Conservation (phyloP, 108 stramenopile species). For the Cyclotella cryptica region DNA sequence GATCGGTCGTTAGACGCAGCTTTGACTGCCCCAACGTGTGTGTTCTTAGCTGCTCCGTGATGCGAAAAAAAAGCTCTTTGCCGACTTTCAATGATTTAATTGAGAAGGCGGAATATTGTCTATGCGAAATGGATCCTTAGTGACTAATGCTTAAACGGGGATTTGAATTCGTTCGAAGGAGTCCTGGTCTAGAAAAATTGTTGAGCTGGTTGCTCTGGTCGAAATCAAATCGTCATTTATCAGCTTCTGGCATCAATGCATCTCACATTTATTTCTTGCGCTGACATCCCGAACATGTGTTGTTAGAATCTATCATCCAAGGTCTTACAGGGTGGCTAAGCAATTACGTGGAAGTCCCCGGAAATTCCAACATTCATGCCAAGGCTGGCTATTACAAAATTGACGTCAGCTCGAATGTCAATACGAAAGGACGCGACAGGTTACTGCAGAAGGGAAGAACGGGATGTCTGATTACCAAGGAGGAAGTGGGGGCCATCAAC, state of each 20-base stretch:
- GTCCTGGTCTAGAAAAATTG: too few species aligned
- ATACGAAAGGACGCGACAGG: background rate
- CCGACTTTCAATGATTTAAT: too few species aligned
- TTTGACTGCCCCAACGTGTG: too few species aligned
- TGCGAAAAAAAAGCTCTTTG: too few species aligned
- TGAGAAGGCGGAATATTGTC: too few species aligned
- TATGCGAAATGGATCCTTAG: too few species aligned
- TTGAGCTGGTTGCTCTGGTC: too few species aligned
- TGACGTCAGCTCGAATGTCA: background rate
- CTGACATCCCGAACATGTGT: background rate
- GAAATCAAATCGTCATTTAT: background rate
- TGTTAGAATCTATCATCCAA: slow-evolving; percentile 3
- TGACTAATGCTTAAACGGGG: too few species aligned
- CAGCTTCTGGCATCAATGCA: background rate
- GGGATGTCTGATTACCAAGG: background rate
- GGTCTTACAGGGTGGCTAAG: background rate
- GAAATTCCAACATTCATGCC: background rate
- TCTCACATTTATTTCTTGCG: background rate
- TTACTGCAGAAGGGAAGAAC: background rate
- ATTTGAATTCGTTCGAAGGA: too few species aligned
- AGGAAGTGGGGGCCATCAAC: background rate
- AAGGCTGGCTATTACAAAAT: slow-evolving; percentile 9
- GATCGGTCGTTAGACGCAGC: too few species aligned
- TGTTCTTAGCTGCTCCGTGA: too few species aligned
- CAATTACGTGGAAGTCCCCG: background rate